These are phyloP conservation scores for Phoma herbarum DNA, from an alignment of 2,329 filamentous ascomycete species.

Conservation along the genomic window DNA sequence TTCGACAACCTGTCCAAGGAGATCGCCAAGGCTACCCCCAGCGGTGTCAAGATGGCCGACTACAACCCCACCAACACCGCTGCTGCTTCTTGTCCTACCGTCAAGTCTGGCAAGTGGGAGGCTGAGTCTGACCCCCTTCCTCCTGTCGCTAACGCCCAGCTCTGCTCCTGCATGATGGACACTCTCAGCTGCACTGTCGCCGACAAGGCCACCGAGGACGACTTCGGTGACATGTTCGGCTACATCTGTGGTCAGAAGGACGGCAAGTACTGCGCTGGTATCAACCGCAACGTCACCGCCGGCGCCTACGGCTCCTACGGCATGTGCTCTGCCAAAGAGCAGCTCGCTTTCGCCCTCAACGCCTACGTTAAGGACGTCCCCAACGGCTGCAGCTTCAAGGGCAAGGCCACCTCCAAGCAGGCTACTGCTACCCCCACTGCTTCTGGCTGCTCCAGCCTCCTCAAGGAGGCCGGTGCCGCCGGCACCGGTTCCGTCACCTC, in stretches of 20 bases:
- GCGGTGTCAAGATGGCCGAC: conserved; percentile 67
- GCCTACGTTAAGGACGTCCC: conserved; percentile 64
- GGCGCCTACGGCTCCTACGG: conserved; percentile 80
- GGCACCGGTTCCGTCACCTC: conserved; percentile 64
- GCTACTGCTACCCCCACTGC: conserved; percentile 56
- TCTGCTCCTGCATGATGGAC: conserved; percentile 87
- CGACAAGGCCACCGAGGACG: conserved; percentile 62
- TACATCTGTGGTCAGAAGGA: conserved; percentile 71
- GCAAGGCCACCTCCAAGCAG: conserved; percentile 67
- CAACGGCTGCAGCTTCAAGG: conserved; percentile 75
- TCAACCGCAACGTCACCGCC: conserved; percentile 70
- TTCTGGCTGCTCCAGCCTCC: conserved; percentile 64
- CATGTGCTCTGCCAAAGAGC: conserved; percentile 75
- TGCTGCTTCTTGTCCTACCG: conserved; percentile 73
- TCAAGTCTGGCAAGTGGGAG: conserved; percentile 69
- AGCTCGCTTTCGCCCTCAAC: conserved; percentile 78
- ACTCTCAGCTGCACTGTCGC: conserved; percentile 75
- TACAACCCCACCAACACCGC: conserved; percentile 81
- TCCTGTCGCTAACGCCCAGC: conserved; percentile 77
- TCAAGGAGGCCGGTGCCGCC: conserved; percentile 70
- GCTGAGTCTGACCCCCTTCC: conserved; percentile 74
- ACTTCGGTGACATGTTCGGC: conserved; percentile 75
- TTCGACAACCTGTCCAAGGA: conserved; percentile 70
- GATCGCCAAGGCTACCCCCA: conserved; percentile 73
- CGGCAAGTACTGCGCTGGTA: conserved; percentile 69